Percentiles rank a stretch among this genome's conserved stretches.
These are phyloP conservation scores for Fusarium veterinarium DNA, from an alignment of 2,329 filamentous ascomycete species.

Conservation along the genomic window DNA sequence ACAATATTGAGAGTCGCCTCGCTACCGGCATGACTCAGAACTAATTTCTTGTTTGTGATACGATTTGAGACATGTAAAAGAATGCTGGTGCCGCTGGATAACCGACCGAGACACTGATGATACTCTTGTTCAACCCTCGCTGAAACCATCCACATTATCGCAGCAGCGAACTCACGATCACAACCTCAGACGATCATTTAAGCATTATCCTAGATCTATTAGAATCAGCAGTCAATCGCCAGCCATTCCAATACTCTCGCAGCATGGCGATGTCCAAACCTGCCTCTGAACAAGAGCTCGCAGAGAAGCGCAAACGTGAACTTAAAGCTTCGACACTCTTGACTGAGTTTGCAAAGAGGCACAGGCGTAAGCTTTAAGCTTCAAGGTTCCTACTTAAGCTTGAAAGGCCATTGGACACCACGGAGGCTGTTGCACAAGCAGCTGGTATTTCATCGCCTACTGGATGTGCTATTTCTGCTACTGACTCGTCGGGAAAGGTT, in stretches of 20 bases:
- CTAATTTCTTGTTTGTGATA: fast-evolving
- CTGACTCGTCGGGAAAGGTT: not conserved
- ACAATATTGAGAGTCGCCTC: fast-evolving
- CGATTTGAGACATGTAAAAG: not conserved
- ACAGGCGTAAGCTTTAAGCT: not conserved
- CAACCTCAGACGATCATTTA: not conserved
- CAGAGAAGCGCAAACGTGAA: not conserved
- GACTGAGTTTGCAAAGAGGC: not conserved
- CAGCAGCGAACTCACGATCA: fast-evolving
- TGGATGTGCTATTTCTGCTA: not conserved
- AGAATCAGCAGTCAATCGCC: not conserved
- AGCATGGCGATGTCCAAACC: not conserved
- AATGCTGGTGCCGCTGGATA: not conserved
- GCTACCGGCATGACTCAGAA: fast-evolving
- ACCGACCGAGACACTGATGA: fast-evolving
- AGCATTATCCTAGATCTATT: not conserved
- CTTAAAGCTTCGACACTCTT: not conserved
- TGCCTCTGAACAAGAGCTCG: not conserved
- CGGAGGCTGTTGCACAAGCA: not conserved
- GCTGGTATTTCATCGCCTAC: not conserved
- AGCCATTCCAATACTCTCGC: conserved; percentile 7
- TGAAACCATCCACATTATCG: not conserved
- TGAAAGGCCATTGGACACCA: not conserved
- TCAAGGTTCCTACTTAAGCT: not conserved
- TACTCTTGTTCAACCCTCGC: not conserved